phyloP scores from a whole-genome alignment of 2,329 filamentous ascomycete species.

The Pseudopyrenochaeta lycopersici region DNA sequence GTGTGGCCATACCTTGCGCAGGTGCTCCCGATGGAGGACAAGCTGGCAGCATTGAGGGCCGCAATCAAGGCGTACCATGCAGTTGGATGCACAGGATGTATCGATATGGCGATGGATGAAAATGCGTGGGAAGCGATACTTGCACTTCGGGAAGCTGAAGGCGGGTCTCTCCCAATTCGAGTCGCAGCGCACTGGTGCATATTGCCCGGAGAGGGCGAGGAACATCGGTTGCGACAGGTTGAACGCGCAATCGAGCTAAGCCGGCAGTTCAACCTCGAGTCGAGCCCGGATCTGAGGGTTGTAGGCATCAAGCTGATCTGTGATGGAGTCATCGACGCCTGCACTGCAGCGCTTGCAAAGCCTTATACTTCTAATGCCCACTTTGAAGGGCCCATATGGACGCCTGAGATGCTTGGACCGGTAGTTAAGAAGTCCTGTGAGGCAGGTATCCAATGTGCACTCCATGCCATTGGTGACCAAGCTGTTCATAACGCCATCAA shows the following conservation, averaged over 20 bases:
- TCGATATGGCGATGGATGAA: slow-evolving; percentile 70
- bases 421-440: slow-evolving; percentile 64
- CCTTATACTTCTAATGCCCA: slow-evolving; percentile 63
- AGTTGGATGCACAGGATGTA: slow-evolving; percentile 63
- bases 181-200: slow-evolving; percentile 68
- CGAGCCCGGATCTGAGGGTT: slow-evolving; percentile 60
- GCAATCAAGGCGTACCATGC: slow-evolving; percentile 61
- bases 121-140: slow-evolving; percentile 63
- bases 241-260: slow-evolving; percentile 61
- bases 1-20: slow-evolving; percentile 64
- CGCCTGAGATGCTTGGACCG: slow-evolving; percentile 59
- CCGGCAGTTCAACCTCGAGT: slow-evolving; percentile 54
- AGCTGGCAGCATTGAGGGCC: slow-evolving; percentile 55
- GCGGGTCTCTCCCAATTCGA: slow-evolving; percentile 54
- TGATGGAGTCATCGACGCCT: slow-evolving; percentile 72
- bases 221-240: slow-evolving; percentile 60
- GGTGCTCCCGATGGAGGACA: slow-evolving; percentile 59
- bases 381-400: slow-evolving; percentile 64
- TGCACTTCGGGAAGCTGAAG: slow-evolving; percentile 45
- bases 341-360: slow-evolving; percentile 68
- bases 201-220: slow-evolving; percentile 55
- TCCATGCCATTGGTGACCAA: slow-evolving; percentile 72
- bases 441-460: slow-evolving; percentile 66
- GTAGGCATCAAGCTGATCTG: slow-evolving; percentile 72
- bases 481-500: slow-evolving; percentile 68